Percentiles rank a stretch among this genome's conserved stretches.
Evolutionary conservation across 1,284 basidiomycete genomes (phyloP).

Genomic region (Volvariella surrecta): DNA sequence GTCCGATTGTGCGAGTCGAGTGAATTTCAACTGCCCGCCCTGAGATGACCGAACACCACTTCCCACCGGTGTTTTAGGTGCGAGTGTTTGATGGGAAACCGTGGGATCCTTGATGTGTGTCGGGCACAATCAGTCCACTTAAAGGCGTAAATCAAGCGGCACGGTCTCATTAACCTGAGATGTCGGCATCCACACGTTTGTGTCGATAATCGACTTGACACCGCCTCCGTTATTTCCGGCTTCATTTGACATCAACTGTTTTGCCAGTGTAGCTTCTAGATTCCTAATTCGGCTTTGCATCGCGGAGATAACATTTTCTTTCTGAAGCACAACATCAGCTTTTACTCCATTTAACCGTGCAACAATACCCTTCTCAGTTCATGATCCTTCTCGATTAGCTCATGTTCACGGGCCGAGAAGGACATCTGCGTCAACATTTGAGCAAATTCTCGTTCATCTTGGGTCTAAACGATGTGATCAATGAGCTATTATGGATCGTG

Average conservation of each 20-base stretch:
- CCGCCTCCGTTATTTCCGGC: constrained; percentile 17
- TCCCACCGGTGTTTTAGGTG: not conserved
- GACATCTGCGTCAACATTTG: constrained; percentile 31
- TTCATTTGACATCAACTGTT: constrained; percentile 24
- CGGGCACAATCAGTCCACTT: not conserved
- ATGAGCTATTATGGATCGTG: too few relatives aligned
- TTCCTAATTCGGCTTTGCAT: constrained; percentile 29
- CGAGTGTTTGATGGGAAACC: not conserved
- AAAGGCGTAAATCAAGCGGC: not conserved
- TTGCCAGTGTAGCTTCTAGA: constrained; percentile 34
- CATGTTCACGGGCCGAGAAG: constrained; percentile 36
- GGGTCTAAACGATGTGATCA: constrained; percentile 24
- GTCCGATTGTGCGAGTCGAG: constrained; percentile 11
- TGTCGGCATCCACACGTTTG: constrained; percentile 27
- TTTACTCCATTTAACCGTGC: constrained; percentile 4
- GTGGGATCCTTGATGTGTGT: not conserved
- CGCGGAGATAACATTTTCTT: constrained; percentile 31
- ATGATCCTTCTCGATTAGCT: constrained; percentile 39
- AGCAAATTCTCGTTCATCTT: constrained; percentile 38
- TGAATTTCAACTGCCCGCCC: constrained; percentile 6
- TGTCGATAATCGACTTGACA: constrained; percentile 27
- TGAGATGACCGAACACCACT: not conserved
- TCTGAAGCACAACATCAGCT: constrained; percentile 19
- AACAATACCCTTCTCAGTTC: constrained; percentile 38
- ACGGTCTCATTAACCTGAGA: constrained; percentile 15